Base-by-base conservation (phyloP, 2,329 filamentous ascomycete species). In the Paracamarosporium sp. region DNA sequence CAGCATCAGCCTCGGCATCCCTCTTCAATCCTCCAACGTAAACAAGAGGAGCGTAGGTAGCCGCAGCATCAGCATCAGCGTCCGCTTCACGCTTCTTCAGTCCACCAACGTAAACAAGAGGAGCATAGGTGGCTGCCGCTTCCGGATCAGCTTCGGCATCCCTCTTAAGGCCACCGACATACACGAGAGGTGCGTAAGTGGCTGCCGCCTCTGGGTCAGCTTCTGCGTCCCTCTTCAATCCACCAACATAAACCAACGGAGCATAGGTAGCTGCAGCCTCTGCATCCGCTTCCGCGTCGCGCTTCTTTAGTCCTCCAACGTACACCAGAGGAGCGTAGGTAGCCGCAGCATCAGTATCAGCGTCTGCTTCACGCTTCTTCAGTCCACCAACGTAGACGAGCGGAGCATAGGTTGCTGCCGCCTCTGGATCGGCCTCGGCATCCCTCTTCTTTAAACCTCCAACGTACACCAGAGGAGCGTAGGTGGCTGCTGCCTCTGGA, bases 391-490 rank as follows among this genome's bases (percentile, higher is more conserved):
- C 13, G 44, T 35, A 35, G 17, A n/a, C n/a, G 1, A 48, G 20
- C 13, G 45, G 30, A 25, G 45, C 17, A n/a, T 48, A 46, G 7
- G 25, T 20, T 4, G 41, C 41, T 12, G 27, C 27, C 13, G 27
- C 25, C 1, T 46, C 44, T 4, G 44, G 27, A 11, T 46, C 44
- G 4, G 44, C 44, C 25, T 46, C 27, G 31, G 38, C 38, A 6
- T 43, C 38, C 38, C 38, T 22, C 17, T 15, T n/a, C 44, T 50
- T 50, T 13, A 50, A 28, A n/a, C 47, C 47, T 2, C 47, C 47
- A 15, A 11, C 11, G 24, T 38, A 38, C 5, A n/a, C 12, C 6
- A 50, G 22, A 28, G 47, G 33, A 12, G 47, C 33, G 12, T 50
- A 38, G 8, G 33, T 38, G 9, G 47, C 47, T 9, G 31, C 31